Base-by-base conservation (phyloP, 2,329 filamentous ascomycete species). In the Dactylellina cionopaga region DNA sequence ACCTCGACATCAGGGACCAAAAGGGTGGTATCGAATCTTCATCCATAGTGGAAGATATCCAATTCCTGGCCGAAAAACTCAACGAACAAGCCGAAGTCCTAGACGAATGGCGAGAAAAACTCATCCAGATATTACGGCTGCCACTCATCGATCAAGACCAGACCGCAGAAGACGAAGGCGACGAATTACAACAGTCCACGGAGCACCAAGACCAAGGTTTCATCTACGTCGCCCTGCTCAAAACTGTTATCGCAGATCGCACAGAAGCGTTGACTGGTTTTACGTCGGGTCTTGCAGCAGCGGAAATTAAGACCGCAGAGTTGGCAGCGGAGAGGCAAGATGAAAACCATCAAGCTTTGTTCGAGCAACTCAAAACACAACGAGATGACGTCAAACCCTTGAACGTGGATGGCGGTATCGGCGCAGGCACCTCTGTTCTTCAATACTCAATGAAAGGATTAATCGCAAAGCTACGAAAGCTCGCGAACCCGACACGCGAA, bases 181-280 rank as follows among this genome's bases (percentile, higher is more conserved):
- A 97, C 69, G 95, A 98, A 79, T 95, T 96, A 74, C 90, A 92
- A 75, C 87, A 91, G 29, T 96, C 94, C 0, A 92, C 92, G 0
- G 91, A 91, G 79, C 86, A 89, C 46, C 94, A 98, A 80, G 94
- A 97, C 73, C 88, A 96, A 78, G 86, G 97, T 41, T 91, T 94
- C 80, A 91, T 91, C 5, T 96, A 96, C 77, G 90, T 96, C 66
- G 88, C 92, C 78, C 88, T 87, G 6, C 83, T 97, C 25, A 86
- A 92, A 69, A 87, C 90, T 0, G 84, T 90, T 49, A 86, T 95
- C 64, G 89, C 91, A 5, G 93, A 98, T 80, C 88, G 94, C 10
- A 87, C 90, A 74, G 87, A 90, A 74, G 87, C 88, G 25, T 83
- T 97, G 13, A 90, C 89, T 1, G 94, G 94, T 0, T 85, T 92